Base-by-base conservation (phyloP, 2,329 filamentous ascomycete species). In the Cladosporium sp. region DNA sequence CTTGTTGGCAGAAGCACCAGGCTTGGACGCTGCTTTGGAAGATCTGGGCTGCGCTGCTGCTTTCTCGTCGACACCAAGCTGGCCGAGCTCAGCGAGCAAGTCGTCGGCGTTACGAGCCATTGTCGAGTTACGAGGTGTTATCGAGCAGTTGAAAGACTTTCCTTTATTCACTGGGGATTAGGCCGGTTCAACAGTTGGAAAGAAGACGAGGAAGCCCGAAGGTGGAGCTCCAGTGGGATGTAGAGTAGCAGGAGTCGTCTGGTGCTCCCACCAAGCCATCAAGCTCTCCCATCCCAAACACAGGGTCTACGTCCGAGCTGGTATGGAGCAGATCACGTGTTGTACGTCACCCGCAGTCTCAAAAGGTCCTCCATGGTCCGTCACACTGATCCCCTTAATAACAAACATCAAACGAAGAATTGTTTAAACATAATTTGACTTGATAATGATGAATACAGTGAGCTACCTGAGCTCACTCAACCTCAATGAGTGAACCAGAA, bases 1-100 rank as follows among this genome's bases (percentile, higher is more conserved):
- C 44, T 78, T 78, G 65, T 78, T 74, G 68, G 44, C 70, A 69
- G 66, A 77, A 18, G 59, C 15, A 41, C 81, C 78, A 65, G 84
- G 80, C 64, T 85, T 83, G 70, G 82, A 79, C 68, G 82, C 26
- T 76, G 74, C 84, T 84, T 72, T 77, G 78, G 64, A 77, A 70
- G 21, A 80, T 70, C 75, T 87, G 87, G 68, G 66, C n/a, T 32
- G 72, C 75, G 64, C 74, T 72, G 58, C 64, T 59, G 32, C 68
- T 36, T 73, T 73, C 55, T 73, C 71, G 74, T 78, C 57, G 74
- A 60, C 71, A 64, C 78, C 78, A 41, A 82, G 78, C 70, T 80
- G 77, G 44, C 82, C 81, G 49, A 84, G 81, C 72, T 83, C 77
- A 68, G 75, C 78, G 49, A 79, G 74, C 54, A 80, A 77, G 66